phyloP scores from a whole-genome alignment of 106 monocot genomes.

The Acanthochlamys bracteata region DNA sequence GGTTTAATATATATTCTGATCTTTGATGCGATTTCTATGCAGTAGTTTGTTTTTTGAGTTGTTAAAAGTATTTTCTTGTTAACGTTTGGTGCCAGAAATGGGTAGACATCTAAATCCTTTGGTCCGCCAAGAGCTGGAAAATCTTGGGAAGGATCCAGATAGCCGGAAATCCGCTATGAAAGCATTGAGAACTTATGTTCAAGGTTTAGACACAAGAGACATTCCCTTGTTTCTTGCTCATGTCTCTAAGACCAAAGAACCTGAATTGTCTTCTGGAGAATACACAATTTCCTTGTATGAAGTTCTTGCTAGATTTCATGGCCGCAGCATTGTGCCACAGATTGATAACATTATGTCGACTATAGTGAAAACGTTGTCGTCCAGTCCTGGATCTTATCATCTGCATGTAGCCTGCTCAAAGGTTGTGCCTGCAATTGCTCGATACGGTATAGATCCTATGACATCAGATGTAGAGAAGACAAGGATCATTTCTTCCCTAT shows the following conservation, averaged over 20 bases:
- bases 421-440: slow-evolving; percentile 87
- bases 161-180: slow-evolving; percentile 84
- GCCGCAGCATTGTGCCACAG: slow-evolving; percentile 83
- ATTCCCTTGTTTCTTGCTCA: slow-evolving; percentile 81
- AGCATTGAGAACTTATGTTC: slow-evolving; percentile 69
- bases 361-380: slow-evolving; percentile 61
- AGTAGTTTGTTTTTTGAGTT: too few species aligned
- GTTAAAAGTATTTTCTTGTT: too few species aligned
- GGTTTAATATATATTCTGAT: too few species aligned
- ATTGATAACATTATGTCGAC: slow-evolving; percentile 88
- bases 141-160: slow-evolving; percentile 76
- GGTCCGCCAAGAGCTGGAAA: slow-evolving; percentile 18
- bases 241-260: slow-evolving; percentile 66
- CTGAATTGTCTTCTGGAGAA: slow-evolving; percentile 43
- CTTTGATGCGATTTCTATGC: too few species aligned
- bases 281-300: slow-evolving; percentile 90
- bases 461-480: slow-evolving; percentile 57
- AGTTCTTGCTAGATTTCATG: slow-evolving; percentile 86
- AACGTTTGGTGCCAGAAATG: neutral
- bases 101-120: slow-evolving; percentile 7
- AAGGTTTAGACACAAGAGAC: slow-evolving; percentile 62
- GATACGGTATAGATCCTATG: slow-evolving; percentile 77
- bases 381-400: slow-evolving; percentile 76
- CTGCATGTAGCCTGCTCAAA: slow-evolving; percentile 91
- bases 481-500: slow-evolving; percentile 64